These are phyloP conservation scores for Suillus subalutaceus DNA, from an alignment of 768 basidiomycete species.

Conservation along the genomic window DNA sequence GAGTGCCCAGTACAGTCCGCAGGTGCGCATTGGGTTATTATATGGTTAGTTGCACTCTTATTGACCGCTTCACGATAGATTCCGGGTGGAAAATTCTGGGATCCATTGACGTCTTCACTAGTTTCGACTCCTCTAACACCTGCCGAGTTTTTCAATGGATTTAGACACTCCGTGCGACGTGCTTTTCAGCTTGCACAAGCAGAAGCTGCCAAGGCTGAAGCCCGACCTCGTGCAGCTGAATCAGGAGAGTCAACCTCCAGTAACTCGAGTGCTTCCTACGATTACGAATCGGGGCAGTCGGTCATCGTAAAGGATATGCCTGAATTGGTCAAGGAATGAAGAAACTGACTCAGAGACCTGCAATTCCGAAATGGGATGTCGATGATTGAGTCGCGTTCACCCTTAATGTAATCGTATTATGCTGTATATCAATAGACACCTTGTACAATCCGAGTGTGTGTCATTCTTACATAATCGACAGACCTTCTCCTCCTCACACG, in stretches of 20 bases:
- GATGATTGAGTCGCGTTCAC: background rate
- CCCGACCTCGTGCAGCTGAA: background rate
- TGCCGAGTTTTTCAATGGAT: background rate
- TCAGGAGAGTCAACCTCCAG: background rate
- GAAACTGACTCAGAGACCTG: constrained; percentile 21
- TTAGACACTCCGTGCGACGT: background rate
- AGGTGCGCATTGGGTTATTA: background rate
- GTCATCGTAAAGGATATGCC: background rate
- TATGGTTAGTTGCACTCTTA: background rate
- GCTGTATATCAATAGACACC: background rate
- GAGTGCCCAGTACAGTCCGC: background rate
- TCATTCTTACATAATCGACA: background rate
- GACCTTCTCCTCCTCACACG: background rate
- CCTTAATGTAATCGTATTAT: background rate
- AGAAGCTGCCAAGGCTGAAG: background rate
- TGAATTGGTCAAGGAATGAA: constrained; percentile 18
- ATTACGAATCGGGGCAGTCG: background rate
- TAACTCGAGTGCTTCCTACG: background rate
- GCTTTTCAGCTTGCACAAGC: background rate
- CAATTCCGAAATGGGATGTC: constrained; percentile 32
- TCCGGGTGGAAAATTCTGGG: background rate
- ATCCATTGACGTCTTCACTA: background rate
- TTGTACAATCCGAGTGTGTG: background rate
- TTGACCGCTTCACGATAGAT: background rate
- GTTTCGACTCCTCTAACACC: background rate